A percentile compares a stretch with the other conserved stretches of the same genome.
Evolutionary conservation across 2,329 filamentous ascomycete species (phyloP).

Genomic region (Neoascochyta sp.): DNA sequence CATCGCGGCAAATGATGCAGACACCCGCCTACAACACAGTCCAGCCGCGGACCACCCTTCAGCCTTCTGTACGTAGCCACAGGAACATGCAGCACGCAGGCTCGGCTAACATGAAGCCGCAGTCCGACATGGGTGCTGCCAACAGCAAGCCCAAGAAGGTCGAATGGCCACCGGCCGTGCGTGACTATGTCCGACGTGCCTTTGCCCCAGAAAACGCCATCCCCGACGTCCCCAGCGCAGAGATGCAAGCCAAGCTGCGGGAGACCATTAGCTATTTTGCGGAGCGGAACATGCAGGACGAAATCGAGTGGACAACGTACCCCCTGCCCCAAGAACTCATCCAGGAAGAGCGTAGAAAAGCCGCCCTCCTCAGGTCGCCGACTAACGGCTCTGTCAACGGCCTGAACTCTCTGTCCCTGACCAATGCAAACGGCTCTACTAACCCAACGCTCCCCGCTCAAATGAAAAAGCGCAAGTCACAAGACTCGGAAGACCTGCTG

Average conservation of each 20-base stretch:
- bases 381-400: constrained; percentile 30
- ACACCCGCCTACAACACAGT: constrained; percentile 47
- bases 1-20: constrained; percentile 22
- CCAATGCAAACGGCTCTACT: constrained; percentile 19
- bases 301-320: constrained; percentile 77
- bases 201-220: constrained; percentile 68
- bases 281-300: constrained; percentile 66
- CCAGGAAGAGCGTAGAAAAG: constrained; percentile 54
- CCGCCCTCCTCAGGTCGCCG: constrained; percentile 16
- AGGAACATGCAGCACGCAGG: background rate
- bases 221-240: constrained; percentile 47
- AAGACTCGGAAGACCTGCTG: constrained; percentile 51
- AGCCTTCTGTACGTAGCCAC: constrained; percentile 18
- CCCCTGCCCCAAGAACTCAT: constrained; percentile 84
- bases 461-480: constrained; percentile 80
- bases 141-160: constrained; percentile 55
- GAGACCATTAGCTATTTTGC: constrained; percentile 79
- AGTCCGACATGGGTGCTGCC: constrained; percentile 21
- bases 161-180: constrained; percentile 78
- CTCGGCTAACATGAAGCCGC: constrained; percentile 13
- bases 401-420: constrained; percentile 13
- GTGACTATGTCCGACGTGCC: constrained; percentile 82
- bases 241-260: constrained; percentile 83
- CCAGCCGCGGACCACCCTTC: constrained; percentile 41
- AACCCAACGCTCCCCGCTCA: constrained; percentile 46